These are phyloP conservation scores for Tulasnella sp. DNA, from an alignment of 768 basidiomycete species.

Conservation along the genomic window DNA sequence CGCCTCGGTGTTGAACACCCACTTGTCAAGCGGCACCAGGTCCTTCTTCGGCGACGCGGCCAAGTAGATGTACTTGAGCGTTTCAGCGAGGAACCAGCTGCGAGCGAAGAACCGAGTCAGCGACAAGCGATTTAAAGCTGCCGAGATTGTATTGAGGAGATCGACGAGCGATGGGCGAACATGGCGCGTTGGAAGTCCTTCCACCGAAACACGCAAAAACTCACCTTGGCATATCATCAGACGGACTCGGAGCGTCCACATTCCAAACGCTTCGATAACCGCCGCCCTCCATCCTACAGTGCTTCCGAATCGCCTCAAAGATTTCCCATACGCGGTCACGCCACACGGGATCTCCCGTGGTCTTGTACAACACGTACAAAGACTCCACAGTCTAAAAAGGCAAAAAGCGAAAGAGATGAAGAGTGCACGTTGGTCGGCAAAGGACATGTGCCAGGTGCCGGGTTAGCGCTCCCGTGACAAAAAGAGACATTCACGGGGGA, in stretches of 20 bases:
- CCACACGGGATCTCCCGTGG: slow-evolving; percentile 58
- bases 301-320: slow-evolving; percentile 51
- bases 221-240: slow-evolving; percentile 66
- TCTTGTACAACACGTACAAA: slow-evolving; percentile 57
- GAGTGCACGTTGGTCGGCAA: too few relatives aligned
- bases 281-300: slow-evolving; percentile 38
- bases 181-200: not conserved
- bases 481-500: too few relatives aligned
- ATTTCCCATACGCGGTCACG: slow-evolving; percentile 59
- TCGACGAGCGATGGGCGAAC: not conserved
- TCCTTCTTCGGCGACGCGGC: slow-evolving; percentile 47
- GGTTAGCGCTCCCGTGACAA: too few relatives aligned
- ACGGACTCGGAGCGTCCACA: slow-evolving; percentile 34
- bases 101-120: not conserved
- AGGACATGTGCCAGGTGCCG: too few relatives aligned
- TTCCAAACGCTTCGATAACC: slow-evolving; percentile 52
- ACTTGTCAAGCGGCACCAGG: slow-evolving; percentile 36
- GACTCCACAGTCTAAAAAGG: slow-evolving; percentile 53
- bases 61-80: slow-evolving; percentile 61
- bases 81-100: slow-evolving; percentile 47
- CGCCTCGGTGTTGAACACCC: slow-evolving; percentile 46
- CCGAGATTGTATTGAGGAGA: too few relatives aligned
- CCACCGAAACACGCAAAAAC: slow-evolving; percentile 18
- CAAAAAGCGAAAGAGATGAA: not conserved
- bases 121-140: not conserved